Percentiles rank a stretch among this genome's conserved stretches.
Conservation (phyloP, 805 yeast genomes). For the Cephaloascus albidus region DNA sequence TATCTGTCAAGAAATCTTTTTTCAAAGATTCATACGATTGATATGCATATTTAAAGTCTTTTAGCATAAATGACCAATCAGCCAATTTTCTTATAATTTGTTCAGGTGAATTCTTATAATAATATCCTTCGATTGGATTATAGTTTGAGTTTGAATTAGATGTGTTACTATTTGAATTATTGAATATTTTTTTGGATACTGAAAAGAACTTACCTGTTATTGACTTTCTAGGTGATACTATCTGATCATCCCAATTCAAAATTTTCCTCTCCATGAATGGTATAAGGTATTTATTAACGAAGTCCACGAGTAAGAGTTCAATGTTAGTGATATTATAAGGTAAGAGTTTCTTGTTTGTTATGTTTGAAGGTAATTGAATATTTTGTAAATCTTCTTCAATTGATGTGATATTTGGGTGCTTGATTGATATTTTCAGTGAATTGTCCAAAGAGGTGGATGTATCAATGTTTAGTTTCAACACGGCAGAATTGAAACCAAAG, state of each 20-base stretch:
- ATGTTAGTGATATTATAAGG: conserved; percentile 28
- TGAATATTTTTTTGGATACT: conserved; percentile 52
- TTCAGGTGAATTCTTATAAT: conserved; percentile 56
- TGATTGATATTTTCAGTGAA: not conserved
- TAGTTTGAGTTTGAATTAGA: conserved; percentile 22
- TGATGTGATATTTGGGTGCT: conserved; percentile 21
- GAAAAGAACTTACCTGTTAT: conserved; percentile 64
- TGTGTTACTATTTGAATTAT: conserved; percentile 11
- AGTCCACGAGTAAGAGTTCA: conserved; percentile 30
- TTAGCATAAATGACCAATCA: conserved; percentile 87
- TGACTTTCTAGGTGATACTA: conserved; percentile 68
- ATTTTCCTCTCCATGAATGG: conserved; percentile 85
- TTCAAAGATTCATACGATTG: conserved; percentile 74
- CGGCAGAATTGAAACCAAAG: conserved; percentile 18
- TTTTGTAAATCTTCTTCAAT: conserved; percentile 42
- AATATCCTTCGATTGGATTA: conserved; percentile 45
- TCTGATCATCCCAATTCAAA: conserved; percentile 78
- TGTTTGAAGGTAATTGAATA: conserved; percentile 13
- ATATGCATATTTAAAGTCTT: conserved; percentile 80
- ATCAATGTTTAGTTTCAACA: not conserved
- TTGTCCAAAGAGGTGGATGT: not conserved
- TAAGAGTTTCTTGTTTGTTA: conserved; percentile 5
- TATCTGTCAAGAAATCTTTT: conserved; percentile 67
- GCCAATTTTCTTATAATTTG: conserved; percentile 74
- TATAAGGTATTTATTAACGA: conserved; percentile 40